Evolutionary conservation across 257 asterid species (phyloP), one percentile per base, ranked within the genome.

Genomic region (Vinca minor): DNA sequence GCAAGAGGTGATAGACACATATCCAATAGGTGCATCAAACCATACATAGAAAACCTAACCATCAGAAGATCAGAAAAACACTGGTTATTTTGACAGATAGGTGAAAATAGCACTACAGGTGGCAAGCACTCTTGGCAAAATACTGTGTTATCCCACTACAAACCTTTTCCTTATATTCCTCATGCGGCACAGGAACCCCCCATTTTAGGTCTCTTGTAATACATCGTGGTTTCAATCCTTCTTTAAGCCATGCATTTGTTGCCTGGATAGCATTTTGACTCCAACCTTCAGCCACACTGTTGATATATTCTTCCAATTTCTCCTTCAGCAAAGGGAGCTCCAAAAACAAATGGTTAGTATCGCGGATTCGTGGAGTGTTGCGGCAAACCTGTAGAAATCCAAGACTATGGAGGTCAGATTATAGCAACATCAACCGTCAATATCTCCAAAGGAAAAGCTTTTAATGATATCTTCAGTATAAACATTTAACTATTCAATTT

Each of bases 1-100:
- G 84, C 98, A 87, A 53, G 94, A 65, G 66, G 96, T 89, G 78
- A 92, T 92, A 36, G 98, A 92, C 61, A 89, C 83, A 65, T 92
- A 92, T 57, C 98, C 98, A 73, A 92, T 89, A 59, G 98, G 97
- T 50, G 97, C 95, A 78, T 92, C 98, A 75, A 85, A 92, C 98
- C 98, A 92, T 38, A 92, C 98, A 76, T 92, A 89, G 83, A 92
- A 92, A 28, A 92, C 98, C 98, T 92, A 73, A 64, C 39, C 76
- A 71, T 41, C 63, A 79, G 62, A 74, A 35, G 23, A 39, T 3
- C 4, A 48, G 17, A 26, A 48, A 25, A 25, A 54, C n/a, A 12
- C 42, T 41, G 48, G 21, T 20, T 8, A 31, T 42, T 36, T 50
- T 32, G 25, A 38, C 38, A 59, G 28, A 65, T 52, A 26, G 56